Base-by-base conservation (phyloP, 305 asterid genomes). In the Caryopteris hybrid region DNA sequence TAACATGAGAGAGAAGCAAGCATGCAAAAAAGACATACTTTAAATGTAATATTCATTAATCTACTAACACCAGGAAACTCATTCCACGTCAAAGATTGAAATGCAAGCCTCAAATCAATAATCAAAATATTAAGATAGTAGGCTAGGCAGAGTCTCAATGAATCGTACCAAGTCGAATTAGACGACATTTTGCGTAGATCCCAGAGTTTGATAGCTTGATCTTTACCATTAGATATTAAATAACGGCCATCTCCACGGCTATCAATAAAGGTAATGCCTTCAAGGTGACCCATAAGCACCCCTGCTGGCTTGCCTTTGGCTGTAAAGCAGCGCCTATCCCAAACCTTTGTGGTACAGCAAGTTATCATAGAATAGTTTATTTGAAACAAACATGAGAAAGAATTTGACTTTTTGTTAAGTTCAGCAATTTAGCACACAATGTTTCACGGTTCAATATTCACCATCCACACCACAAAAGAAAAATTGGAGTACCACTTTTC, bases 121-220 rank as follows among this genome's bases (percentile, higher is more conserved):
- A 45, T 45, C 21, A 45, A 4, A 5, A 45, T 45, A 45, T 18
- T 18, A 17, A 47, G 53, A 13, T 47, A 47, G 47, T 18, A 17
- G 17, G 53, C 5, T 47, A 47, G 47, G 53, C 22, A 22, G 58
- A 6, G 52, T 7, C 18, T 57, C 5, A 21, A 56, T 14, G 48
- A 55, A 64, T 21, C 75, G 50, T 84, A 91, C 96, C 85, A 46
- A 64, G 83, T 74, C 45, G 80, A 59, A 56, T 64, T 71, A 29
- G 95, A 78, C 45, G 94, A 77, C 96, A 91, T 89, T 78, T 83
- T 91, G 56, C 96, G 86, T 52, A 91, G 74, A 76, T 91, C 98
- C 98, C 98, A 91, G 65, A 91, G 86, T 78, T 91, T 91, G 79
- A 85, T 87, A 33, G 86, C 41, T 80, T 89, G 96, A 76, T 91